phyloP scores from a whole-genome alignment of 306 rosid species.

The Phaseolus lunatus region DNA sequence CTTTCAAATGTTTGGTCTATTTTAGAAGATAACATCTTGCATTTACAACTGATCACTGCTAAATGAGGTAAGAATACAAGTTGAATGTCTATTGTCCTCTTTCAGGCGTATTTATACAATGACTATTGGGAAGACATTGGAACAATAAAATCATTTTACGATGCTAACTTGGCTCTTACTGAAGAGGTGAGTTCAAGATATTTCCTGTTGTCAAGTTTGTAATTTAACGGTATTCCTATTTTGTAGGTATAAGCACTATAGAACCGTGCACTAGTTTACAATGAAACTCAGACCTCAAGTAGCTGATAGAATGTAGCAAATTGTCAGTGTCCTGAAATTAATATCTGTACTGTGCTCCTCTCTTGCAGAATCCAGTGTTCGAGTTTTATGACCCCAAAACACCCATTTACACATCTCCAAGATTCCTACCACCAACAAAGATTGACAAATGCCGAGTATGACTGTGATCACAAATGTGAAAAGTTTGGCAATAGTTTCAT shows the following conservation, averaged over 20 bases:
- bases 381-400: constrained; percentile 89
- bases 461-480: constrained; percentile 3
- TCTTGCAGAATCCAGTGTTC: constrained; percentile 70
- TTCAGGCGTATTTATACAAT: constrained; percentile 74
- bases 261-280: background rate
- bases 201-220: constrained; percentile 8
- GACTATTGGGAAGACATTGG: constrained; percentile 99
- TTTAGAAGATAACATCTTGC: constrained; percentile 14
- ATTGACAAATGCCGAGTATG: constrained; percentile 82
- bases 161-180: constrained; percentile 91
- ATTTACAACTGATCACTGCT: background rate
- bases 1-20: constrained; percentile 16
- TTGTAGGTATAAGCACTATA: background rate
- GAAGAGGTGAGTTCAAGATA: constrained; percentile 69
- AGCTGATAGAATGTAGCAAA: constrained; percentile 12
- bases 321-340: constrained; percentile 25
- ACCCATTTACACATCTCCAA: constrained; percentile 88
- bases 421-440: constrained; percentile 97
- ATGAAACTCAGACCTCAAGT: constrained; percentile 2
- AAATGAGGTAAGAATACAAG: constrained; percentile 5
- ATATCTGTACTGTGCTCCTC: constrained; percentile 35
- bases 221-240: background rate
- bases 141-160: constrained; percentile 74
- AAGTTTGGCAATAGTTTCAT: constrained; percentile 14
- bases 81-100: constrained; percentile 33